Evolutionary conservation across 1,139 yeast genomes (phyloP).

Genomic region (Lodderomyces pseudojiufengensis): DNA sequence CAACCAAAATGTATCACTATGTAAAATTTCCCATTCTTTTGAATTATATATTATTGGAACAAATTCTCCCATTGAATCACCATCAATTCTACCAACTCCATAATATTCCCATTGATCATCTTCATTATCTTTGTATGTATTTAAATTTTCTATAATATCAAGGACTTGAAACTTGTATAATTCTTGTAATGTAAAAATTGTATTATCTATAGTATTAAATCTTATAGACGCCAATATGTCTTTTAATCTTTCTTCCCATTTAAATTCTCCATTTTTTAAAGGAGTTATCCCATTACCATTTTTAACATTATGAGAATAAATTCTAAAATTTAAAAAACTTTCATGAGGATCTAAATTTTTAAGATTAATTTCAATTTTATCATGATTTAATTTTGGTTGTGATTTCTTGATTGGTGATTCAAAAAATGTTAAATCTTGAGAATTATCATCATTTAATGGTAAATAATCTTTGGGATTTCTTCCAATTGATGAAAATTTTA

Average conservation of each 20-base stretch:
- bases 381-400: constrained; percentile 12
- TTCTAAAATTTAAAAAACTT: constrained; percentile 23
- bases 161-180: constrained; percentile 32
- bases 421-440: constrained; percentile 17
- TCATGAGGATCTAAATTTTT: too few relatives aligned
- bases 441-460: constrained; percentile 15
- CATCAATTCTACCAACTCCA: constrained; percentile 36
- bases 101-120: constrained; percentile 24
- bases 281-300: constrained; percentile 27
- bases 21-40: constrained; percentile 31
- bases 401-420: constrained; percentile 16
- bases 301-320: constrained; percentile 38
- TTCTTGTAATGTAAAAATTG: constrained; percentile 36
- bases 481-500: not conserved
- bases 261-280: constrained; percentile 28
- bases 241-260: constrained; percentile 26
- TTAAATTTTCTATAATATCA: constrained; percentile 29
- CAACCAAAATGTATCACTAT: constrained; percentile 34
- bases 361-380: too few relatives aligned
- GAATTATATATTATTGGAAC: constrained; percentile 31
- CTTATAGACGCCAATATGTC: constrained; percentile 27
- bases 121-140: constrained; percentile 18
- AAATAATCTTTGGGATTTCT: constrained; percentile 8
- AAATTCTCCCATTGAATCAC: constrained; percentile 29
- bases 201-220: constrained; percentile 22